Base-by-base conservation (phyloP, 139 green algal genomes). In the Chlorella sp. region DNA sequence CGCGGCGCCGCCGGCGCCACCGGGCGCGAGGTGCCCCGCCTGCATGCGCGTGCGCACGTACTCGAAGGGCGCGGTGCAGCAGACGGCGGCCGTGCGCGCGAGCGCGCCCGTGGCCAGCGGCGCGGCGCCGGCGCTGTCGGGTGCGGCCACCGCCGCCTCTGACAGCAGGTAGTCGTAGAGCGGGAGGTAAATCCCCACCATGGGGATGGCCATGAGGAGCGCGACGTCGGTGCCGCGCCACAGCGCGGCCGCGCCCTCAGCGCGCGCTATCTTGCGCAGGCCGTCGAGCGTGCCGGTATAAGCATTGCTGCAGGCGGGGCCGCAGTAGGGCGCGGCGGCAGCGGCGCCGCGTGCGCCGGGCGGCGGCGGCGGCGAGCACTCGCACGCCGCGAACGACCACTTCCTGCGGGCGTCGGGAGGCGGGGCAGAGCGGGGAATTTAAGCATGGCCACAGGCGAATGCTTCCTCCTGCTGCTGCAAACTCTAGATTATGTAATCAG, bases 181-280 rank as follows among this genome's bases (percentile, higher is more conserved):
- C 0, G 95, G 95, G 74, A 98, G 88, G 82, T 99, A 99, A 59
- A 99, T 93, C 23, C 94, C 93, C 7, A 98, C 86, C 87, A 94
- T 95, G 8, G 93, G 92, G 0, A 95, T 82, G 8, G 87, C 76
- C 76, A 94, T 94, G 17, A 94, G 79, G 31, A 97, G 81, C 11
- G 92, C 83, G 0, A 89, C 81, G 42, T 87, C 80, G 25, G 89
- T 93, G 64, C 93, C 93, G 7, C 88, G 85, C 92, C 92, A 97
- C 27, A 97, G 73, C 35, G 74, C 80, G 1, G 59, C 29, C 4
- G 87, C 9, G n/a, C 93, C 93, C 83, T 97, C 93, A 8, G 60
- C 33, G 23, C 69, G 56, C 7, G 74, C 79, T 36, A 90, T 90
- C 23, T 81, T 85, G 35, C 73, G 79, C 50, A 90, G 78, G 42